Base-by-base conservation (phyloP, 2,329 filamentous ascomycete genomes). In the Exophiala oligosperma region DNA sequence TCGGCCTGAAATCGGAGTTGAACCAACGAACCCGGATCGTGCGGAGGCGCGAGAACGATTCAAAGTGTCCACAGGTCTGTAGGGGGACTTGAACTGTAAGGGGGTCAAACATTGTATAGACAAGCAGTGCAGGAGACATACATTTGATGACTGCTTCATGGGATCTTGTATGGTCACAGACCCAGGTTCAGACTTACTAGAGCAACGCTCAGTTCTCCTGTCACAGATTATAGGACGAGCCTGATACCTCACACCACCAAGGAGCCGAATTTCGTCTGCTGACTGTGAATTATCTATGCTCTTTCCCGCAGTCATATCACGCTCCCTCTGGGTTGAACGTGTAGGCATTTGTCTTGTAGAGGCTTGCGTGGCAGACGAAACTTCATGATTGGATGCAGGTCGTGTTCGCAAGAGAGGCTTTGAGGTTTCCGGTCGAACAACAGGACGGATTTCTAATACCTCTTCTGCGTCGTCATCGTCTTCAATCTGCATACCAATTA, bases 401-500 rank as follows among this genome's bases (percentile, higher is more conserved):
- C n/a, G 21, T 48, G 23, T 24, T 26, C 28, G 8, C 17, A 5
- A 17, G n/a, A 9, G 12, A 26, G 38, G 38, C 43, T n/a, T 56
- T 28, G 52, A n/a, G 12, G 32, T 35, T 35, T 9, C 7, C 32
- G 9, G 32, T 9, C 32, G 32, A 9, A 21, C n/a, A 14, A 14
- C 9, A 11, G 37, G 35, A 9, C 41, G 17, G n/a, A 14, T 8
- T 29, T 21, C 4, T 14, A 35, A 1, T 35, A 28, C 14, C 12
- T 17, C 41, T 37, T 35, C 48, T 21, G 17, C 17, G 17, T 58
- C 58, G 41, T 63, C 61, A 53, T 63, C 61, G 55, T 57, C 56
- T 14, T 53, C 52, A n/a, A 63, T 54, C 61, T 63, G 52, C 23
- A 26, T 17, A 17, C 23, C 37, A n/a, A 41, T 11, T 3, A 21